Evolutionary conservation across 306 rosid genomes (phyloP).

Genomic region (Luffa acutangula): DNA sequence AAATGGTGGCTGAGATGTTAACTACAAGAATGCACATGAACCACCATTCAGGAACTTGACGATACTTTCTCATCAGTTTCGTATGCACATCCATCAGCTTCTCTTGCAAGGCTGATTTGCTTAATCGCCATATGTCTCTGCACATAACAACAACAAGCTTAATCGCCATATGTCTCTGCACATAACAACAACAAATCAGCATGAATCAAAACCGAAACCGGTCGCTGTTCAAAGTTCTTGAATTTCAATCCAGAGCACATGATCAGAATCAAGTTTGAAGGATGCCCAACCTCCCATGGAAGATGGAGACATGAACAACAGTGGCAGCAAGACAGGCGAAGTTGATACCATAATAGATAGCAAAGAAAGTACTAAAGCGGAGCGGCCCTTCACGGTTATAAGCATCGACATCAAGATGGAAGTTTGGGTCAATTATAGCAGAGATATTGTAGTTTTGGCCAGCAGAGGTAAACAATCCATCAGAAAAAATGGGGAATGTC

Average conservation of each 20-base stretch:
- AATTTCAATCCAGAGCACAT: not conserved
- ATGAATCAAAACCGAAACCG: not conserved
- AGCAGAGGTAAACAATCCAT: constrained; percentile 45
- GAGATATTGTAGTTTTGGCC: constrained; percentile 65
- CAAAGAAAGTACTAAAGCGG: constrained; percentile 52
- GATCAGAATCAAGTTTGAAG: not conserved
- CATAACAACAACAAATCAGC: not conserved
- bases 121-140: constrained; percentile 61
- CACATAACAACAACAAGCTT: constrained; percentile 16
- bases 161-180: constrained; percentile 61
- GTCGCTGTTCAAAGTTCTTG: not conserved
- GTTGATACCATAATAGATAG: constrained; percentile 47
- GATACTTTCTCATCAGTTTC: constrained; percentile 54
- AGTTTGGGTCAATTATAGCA: constrained; percentile 45
- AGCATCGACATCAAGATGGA: constrained; percentile 50
- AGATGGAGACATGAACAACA: constrained; percentile 56
- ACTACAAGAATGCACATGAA: constrained; percentile 46
- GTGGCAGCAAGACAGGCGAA: constrained; percentile 78
- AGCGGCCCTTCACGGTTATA: constrained; percentile 56
- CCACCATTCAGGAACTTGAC: constrained; percentile 85
- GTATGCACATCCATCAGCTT: constrained; percentile 70
- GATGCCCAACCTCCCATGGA: constrained; percentile 54
- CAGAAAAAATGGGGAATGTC: constrained; percentile 71
- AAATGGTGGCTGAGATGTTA: constrained; percentile 38
- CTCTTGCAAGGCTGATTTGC: constrained; percentile 58